Conservation (phyloP, 2,329 filamentous ascomycete species). For the Fusarium musae region DNA sequence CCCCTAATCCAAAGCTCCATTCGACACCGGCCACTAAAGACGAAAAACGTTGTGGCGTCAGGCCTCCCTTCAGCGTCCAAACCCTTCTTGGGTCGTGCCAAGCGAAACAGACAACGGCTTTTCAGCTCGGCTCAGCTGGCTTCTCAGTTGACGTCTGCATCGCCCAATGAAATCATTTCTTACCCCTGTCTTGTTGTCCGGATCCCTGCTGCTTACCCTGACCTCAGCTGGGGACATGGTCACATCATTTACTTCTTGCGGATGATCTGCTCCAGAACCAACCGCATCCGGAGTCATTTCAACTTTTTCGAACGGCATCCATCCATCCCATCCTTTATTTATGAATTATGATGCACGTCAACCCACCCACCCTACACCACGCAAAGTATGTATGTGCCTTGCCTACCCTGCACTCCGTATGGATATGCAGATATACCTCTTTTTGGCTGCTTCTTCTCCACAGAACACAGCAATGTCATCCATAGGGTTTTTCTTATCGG, state of each 20-base stretch:
- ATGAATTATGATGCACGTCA: neutral
- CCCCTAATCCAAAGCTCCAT: constrained; percentile 29
- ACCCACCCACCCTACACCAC: constrained; percentile 1
- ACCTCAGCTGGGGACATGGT: constrained; percentile 27
- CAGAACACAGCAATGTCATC: neutral
- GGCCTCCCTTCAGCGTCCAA: constrained; percentile 32
- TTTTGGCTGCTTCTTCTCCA: neutral
- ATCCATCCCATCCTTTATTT: neutral
- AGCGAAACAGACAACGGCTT: constrained; percentile 43
- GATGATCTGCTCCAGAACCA: constrained; percentile 11
- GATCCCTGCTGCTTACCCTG: constrained; percentile 29
- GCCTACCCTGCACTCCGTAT: neutral
- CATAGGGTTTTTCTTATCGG: neutral
- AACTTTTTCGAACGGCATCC: constrained; percentile 1
- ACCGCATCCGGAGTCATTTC: constrained; percentile 1
- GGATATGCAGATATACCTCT: neutral
- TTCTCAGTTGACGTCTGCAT: constrained; percentile 22
- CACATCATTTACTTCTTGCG: constrained; percentile 30
- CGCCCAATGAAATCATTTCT: constrained; percentile 24
- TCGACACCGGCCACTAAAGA: constrained; percentile 40
- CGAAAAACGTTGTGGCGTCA: constrained; percentile 45
- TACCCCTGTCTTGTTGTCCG: constrained; percentile 26
- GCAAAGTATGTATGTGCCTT: neutral
- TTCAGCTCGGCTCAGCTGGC: constrained; percentile 45
- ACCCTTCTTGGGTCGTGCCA: constrained; percentile 32